These are phyloP conservation scores for Evernia prunastri DNA, from an alignment of 495 filamentous ascomycete genomes.

Conservation along the genomic window DNA sequence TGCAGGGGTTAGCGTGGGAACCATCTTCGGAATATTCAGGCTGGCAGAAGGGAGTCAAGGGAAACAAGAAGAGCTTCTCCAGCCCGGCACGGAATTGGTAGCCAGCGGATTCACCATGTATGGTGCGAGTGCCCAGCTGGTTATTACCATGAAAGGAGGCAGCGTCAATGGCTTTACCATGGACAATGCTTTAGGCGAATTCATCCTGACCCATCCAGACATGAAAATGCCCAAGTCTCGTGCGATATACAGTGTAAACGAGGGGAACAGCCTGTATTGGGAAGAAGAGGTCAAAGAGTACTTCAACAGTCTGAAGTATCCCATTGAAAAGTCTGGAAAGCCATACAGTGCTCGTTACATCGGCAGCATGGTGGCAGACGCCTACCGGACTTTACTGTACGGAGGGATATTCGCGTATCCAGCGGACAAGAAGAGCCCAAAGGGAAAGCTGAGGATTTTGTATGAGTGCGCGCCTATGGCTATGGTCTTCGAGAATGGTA, in stretches of 20 bases:
- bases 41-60: slow-evolving; percentile 65
- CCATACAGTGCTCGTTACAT: slow-evolving; percentile 95
- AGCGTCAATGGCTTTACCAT: slow-evolving; percentile 95
- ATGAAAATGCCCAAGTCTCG: slow-evolving; percentile 78
- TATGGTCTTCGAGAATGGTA: slow-evolving; percentile 97
- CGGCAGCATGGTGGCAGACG: slow-evolving; percentile 96
- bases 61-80: slow-evolving; percentile 66
- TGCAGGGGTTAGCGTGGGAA: slow-evolving; percentile 95
- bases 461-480: slow-evolving; percentile 99
- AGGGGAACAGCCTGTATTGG: slow-evolving; percentile 96
- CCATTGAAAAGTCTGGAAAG: slow-evolving; percentile 62
- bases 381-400: slow-evolving; percentile 90
- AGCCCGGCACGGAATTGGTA: slow-evolving; percentile 82
- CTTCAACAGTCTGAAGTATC: slow-evolving; percentile 80
- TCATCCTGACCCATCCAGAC: slow-evolving; percentile 94
- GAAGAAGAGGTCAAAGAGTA: slow-evolving; percentile 81
- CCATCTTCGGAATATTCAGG: slow-evolving; percentile 93
- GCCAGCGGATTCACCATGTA: slow-evolving; percentile 99
- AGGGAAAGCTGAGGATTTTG: slow-evolving; percentile 94
- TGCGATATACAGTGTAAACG: slow-evolving; percentile 95
- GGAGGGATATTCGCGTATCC: slow-evolving; percentile 97
- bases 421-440: slow-evolving; percentile 93
- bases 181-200: slow-evolving; percentile 92
- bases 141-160: slow-evolving; percentile 93
- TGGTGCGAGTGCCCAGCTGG: slow-evolving; percentile 89